Evolutionary conservation across 1,284 basidiomycete species (phyloP).

Genomic region (Marasmius tenuissimus): DNA sequence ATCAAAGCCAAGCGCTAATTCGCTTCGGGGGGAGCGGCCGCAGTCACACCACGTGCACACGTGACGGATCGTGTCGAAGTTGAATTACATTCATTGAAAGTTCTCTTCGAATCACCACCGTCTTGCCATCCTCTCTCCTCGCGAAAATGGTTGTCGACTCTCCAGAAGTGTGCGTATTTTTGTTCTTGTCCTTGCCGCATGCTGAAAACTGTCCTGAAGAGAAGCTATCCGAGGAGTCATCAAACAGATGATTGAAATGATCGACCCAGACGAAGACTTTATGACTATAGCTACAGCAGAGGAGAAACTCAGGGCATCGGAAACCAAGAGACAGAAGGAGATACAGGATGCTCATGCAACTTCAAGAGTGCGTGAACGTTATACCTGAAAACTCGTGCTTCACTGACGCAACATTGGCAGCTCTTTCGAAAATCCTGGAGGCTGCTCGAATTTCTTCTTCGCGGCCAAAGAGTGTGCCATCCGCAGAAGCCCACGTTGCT

Average conservation of each 20-base stretch:
- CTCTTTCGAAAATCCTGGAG: constrained; percentile 65
- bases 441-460: constrained; percentile 68
- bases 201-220: constrained; percentile 31
- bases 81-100: background rate
- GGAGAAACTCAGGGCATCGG: constrained; percentile 58
- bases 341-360: constrained; percentile 59
- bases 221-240: constrained; percentile 52
- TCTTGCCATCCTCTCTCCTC: background rate
- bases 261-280: constrained; percentile 75
- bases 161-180: background rate
- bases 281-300: constrained; percentile 70
- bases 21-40: background rate
- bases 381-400: background rate
- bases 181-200: background rate
- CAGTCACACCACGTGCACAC: background rate
- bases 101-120: background rate
- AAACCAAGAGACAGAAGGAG: constrained; percentile 58
- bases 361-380: constrained; percentile 48
- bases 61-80: background rate
- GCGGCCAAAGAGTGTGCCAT: constrained; percentile 65
- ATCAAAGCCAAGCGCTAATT: too few relatives aligned
- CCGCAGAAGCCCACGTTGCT: constrained; percentile 60
- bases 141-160: background rate
- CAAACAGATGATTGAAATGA: constrained; percentile 58
- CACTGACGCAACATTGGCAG: constrained; percentile 30